Evolutionary conservation across 164 flowering plant genomes (phyloP).

Genomic region (Paratinospora sagittata): DNA sequence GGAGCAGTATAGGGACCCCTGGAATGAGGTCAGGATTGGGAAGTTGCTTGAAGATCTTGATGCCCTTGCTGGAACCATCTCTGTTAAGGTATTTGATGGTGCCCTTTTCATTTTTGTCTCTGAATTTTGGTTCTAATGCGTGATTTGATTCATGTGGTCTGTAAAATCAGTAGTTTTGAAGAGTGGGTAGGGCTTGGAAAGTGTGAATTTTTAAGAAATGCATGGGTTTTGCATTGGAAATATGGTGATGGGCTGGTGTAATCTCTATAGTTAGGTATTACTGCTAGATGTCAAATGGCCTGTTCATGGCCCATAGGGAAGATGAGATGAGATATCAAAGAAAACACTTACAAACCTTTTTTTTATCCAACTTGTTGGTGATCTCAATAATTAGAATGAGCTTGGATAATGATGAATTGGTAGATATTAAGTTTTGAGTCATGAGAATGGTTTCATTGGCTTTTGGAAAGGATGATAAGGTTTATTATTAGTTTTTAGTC

Average conservation of each 20-base stretch:
- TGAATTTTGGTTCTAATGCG: background rate
- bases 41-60: slow-evolving; percentile 90
- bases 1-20: slow-evolving; percentile 94
- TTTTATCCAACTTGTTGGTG: too few relatives aligned
- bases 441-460: background rate
- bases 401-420: background rate
- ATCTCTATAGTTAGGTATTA: background rate
- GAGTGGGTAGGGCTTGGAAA: slow-evolving; percentile 3
- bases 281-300: too few relatives aligned
- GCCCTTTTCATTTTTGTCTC: background rate
- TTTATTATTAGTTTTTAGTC: background rate
- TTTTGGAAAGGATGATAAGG: too few relatives aligned
- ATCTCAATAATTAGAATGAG: too few relatives aligned
- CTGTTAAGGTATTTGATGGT: slow-evolving; percentile 54
- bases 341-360: too few relatives aligned
- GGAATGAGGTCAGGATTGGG: slow-evolving; percentile 82
- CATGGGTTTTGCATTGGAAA: background rate
- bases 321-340: too few relatives aligned
- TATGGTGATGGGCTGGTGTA: background rate
- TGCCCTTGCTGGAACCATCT: slow-evolving; percentile 91
- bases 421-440: background rate
- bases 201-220: background rate
- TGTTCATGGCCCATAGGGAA: too few relatives aligned
- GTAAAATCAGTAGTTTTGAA: background rate
- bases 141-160: too few relatives aligned